phyloP scores from a whole-genome alignment of 208 protist genomes.

The Crithidia sp. region DNA sequence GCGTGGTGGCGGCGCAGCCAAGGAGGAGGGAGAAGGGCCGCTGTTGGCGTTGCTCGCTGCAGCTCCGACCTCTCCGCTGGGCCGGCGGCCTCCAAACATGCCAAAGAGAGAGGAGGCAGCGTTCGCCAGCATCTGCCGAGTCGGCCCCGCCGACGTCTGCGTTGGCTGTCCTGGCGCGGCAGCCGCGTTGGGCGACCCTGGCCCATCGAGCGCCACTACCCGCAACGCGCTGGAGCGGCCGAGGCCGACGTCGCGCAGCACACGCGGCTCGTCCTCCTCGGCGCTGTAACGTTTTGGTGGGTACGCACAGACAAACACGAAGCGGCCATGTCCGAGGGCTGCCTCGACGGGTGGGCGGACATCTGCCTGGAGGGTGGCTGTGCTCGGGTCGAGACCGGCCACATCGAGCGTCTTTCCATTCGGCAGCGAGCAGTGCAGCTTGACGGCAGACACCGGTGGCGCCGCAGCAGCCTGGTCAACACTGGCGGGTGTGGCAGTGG shows the following conservation, averaged over 20 bases:
- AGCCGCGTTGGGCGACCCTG: conserved; percentile 5
- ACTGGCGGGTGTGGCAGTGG: not conserved
- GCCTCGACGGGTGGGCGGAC: conserved; percentile 49
- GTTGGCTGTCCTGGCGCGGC: not conserved
- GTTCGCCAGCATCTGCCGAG: conserved; percentile 14
- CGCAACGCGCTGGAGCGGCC: conserved; percentile 55
- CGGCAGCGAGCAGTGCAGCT: conserved; percentile 65
- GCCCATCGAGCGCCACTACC: conserved; percentile 44
- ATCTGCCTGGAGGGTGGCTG: conserved; percentile 47
- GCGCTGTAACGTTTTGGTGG: conserved; percentile 52
- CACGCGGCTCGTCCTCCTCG: conserved; percentile 44
- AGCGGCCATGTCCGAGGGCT: conserved; percentile 35
- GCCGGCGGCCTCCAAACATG: conserved; percentile 11
- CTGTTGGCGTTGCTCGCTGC: not conserved
- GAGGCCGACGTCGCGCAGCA: conserved; percentile 50
- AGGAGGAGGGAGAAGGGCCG: not conserved
- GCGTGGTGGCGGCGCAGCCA: conserved; percentile 6
- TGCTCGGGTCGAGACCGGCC: conserved; percentile 36
- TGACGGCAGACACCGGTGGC: conserved; percentile 20
- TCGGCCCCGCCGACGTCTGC: not conserved
- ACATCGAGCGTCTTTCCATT: conserved; percentile 47
- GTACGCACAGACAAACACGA: conserved; percentile 64
- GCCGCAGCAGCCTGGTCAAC: not conserved
- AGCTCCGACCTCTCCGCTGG: not conserved
- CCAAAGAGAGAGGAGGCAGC: conserved; percentile 30